These are phyloP conservation scores for Fusarium clavum DNA, from an alignment of 2,329 filamentous ascomycete species.

Conservation along the genomic window DNA sequence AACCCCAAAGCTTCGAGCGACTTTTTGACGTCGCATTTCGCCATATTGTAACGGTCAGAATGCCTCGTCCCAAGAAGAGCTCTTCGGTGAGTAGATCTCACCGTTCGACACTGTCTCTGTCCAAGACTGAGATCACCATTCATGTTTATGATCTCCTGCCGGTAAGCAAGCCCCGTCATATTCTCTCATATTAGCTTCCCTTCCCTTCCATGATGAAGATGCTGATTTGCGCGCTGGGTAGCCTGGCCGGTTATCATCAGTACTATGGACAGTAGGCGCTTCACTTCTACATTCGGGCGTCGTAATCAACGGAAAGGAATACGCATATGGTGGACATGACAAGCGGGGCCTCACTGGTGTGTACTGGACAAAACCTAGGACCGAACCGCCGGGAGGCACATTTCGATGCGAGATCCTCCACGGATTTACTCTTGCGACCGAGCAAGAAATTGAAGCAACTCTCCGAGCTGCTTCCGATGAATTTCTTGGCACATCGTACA, in stretches of 20 bases:
- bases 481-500: slow-evolving; percentile 82
- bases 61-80: slow-evolving; percentile 48
- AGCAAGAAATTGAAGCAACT: slow-evolving; percentile 76
- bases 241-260: slow-evolving; percentile 78
- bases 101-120: slow-evolving; percentile 74
- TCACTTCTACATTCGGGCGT: slow-evolving; percentile 86
- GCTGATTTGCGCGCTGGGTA: slow-evolving; percentile 50
- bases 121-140: slow-evolving; percentile 79
- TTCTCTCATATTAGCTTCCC: slow-evolving; percentile 3
- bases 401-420: slow-evolving; percentile 81
- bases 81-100: slow-evolving; percentile 57
- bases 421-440: slow-evolving; percentile 78
- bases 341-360: slow-evolving; percentile 78
- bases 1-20: slow-evolving; percentile 34
- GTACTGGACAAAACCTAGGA: slow-evolving; percentile 81
- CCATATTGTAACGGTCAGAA: slow-evolving; percentile 32
- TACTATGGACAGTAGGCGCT: slow-evolving; percentile 82
- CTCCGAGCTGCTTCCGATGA: slow-evolving; percentile 75
- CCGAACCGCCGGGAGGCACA: slow-evolving; percentile 80
- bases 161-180: slow-evolving; percentile 56
- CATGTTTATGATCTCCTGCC: slow-evolving; percentile 83
- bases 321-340: slow-evolving; percentile 87
- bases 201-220: slow-evolving; percentile 16
- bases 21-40: slow-evolving; percentile 41
- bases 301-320: slow-evolving; percentile 82